Evolutionary conservation across 768 basidiomycete genomes (phyloP).

Genomic region (Lentinula guzmanii): DNA sequence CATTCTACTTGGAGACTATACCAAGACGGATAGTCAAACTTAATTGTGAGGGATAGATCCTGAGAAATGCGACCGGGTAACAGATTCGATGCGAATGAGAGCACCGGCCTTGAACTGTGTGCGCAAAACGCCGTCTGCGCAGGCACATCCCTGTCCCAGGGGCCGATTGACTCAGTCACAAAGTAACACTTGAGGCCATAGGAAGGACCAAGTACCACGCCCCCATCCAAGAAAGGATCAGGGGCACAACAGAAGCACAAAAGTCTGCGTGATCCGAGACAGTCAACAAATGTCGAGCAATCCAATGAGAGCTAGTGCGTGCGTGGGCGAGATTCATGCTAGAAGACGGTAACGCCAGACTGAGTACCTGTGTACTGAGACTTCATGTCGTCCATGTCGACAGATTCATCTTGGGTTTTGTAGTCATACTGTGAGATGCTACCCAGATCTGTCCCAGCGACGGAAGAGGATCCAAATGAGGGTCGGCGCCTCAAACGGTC

Average conservation of each 20-base stretch:
- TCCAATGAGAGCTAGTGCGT: background rate
- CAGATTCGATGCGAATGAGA: background rate
- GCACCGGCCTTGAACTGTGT: background rate
- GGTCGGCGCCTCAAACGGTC: conserved; percentile 76
- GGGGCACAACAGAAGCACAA: background rate
- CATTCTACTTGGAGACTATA: background rate
- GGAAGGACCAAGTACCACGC: background rate
- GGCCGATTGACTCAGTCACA: background rate
- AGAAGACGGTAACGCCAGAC: conserved; percentile 82
- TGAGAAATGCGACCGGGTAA: background rate
- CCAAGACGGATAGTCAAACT: background rate
- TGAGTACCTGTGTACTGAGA: conserved; percentile 85
- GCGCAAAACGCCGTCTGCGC: background rate
- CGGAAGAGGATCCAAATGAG: conserved; percentile 65
- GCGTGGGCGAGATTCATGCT: conserved; percentile 5
- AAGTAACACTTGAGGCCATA: background rate
- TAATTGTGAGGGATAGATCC: background rate
- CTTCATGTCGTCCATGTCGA: conserved; percentile 82
- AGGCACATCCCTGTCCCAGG: background rate
- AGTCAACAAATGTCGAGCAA: background rate
- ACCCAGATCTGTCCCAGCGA: conserved; percentile 74
- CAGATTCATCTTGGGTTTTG: conserved; percentile 84
- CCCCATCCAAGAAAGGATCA: background rate
- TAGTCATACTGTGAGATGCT: conserved; percentile 76
- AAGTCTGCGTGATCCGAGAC: background rate